phyloP scores from a whole-genome alignment of 1,139 yeast genomes.

The Yamadazyma conglobata region DNA sequence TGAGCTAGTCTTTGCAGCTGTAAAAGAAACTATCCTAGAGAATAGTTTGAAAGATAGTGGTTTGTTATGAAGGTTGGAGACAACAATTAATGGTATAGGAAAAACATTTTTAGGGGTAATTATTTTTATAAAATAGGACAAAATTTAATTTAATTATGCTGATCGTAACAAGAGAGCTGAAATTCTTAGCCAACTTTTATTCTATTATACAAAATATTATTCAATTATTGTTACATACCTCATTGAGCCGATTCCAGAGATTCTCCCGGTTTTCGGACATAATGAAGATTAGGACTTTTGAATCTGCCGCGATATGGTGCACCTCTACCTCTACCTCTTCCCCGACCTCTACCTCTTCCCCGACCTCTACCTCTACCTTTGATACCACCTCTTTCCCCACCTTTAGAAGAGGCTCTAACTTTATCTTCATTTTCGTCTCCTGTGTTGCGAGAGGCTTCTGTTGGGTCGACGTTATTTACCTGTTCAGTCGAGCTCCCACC shows the following conservation, averaged over 20 bases:
- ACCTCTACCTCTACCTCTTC: slow-evolving; percentile 7
- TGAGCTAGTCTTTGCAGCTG: slow-evolving; percentile 85
- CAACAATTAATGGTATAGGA: no score
- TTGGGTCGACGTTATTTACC: no score
- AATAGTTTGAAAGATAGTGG: slow-evolving; percentile 86
- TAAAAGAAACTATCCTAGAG: slow-evolving; percentile 83
- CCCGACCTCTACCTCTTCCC: slow-evolving; percentile 20
- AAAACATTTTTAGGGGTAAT: no score
- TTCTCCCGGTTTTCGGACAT: slow-evolving; percentile 19
- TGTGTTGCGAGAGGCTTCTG: background rate
- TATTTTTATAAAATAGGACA: no score
- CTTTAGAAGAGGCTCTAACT: slow-evolving; percentile 8
- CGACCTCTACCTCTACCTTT: slow-evolving; percentile 13
- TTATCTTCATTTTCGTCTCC: background rate
- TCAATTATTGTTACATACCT: background rate
- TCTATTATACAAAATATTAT: slow-evolving; percentile 1
- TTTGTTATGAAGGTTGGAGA: slow-evolving; percentile 45
- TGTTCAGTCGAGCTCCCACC: no score
- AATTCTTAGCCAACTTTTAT: background rate
- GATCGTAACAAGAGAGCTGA: no score
- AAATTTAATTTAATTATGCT: no score
- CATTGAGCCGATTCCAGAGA: background rate
- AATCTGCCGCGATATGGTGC: background rate
- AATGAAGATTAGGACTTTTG: slow-evolving; percentile 16
- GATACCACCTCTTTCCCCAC: slow-evolving; percentile 6